Conservation (phyloP, 768 basidiomycete species). For the Pulveroboletus sp. region DNA sequence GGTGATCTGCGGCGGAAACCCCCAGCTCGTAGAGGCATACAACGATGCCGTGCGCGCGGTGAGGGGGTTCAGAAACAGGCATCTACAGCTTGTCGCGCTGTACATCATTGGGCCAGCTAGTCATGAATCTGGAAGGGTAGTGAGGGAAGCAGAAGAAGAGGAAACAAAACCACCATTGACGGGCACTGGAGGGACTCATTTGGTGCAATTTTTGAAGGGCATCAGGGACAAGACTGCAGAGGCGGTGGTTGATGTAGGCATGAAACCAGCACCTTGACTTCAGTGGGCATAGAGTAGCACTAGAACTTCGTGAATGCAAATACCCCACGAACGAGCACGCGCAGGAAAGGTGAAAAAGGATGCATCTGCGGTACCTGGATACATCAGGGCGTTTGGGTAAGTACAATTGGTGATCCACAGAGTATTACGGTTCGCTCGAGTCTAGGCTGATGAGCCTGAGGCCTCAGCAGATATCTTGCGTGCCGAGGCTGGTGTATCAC, state of each 20-base stretch:
- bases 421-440: too few relatives aligned
- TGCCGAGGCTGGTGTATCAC: too few relatives aligned
- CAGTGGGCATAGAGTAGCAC: too few relatives aligned
- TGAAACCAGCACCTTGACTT: too few relatives aligned
- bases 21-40: conserved; percentile 49
- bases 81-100: conserved; percentile 68
- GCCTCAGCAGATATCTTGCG: too few relatives aligned
- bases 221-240: conserved; percentile 64
- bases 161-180: conserved; percentile 37
- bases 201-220: conserved; percentile 72
- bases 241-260: conserved; percentile 30
- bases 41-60: conserved; percentile 61
- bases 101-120: conserved; percentile 74
- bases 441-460: too few relatives aligned
- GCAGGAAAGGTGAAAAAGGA: too few relatives aligned
- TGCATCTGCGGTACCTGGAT: too few relatives aligned
- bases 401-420: too few relatives aligned
- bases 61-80: conserved; percentile 70
- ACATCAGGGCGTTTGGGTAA: too few relatives aligned
- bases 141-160: conserved; percentile 11
- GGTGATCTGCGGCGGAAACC: conserved; percentile 35
- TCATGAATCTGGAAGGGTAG: conserved; percentile 12
- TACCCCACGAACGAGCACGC: too few relatives aligned
- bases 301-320: too few relatives aligned
- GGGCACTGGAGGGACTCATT: conserved; percentile 78